Base-by-base conservation (phyloP, 495 filamentous ascomycete species). In the Pyrenula aspistea region DNA sequence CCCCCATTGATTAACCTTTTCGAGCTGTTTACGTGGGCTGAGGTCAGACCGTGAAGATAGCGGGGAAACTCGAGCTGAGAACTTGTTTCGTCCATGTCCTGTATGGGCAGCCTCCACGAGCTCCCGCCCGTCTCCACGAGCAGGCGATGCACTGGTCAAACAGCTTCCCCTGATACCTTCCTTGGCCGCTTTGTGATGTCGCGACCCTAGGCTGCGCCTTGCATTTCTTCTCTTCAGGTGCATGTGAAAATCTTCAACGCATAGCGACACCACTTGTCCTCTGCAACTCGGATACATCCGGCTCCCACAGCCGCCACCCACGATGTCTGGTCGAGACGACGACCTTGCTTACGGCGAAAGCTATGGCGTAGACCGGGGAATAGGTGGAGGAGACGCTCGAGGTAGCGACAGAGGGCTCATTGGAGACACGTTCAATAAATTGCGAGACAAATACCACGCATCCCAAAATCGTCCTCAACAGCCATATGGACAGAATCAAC, bases 331-430 rank as follows among this genome's bases (percentile, higher is more conserved):
- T 21, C 62, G 63, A 25, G 73, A 81, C 60, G 77, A 82, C 59
- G 62, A 63, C 20, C 61, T 83, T 64, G 80, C 79, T 51, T 83
- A 83, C 62, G 80, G 80, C 64, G 72, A 75, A 19, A 79, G 80
- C 56, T 71, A 79, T 59, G 62, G 57, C 24, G 63, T 66, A 24
- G 59, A 57, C n/a, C 56, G 64, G 25, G 55, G 65, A 53, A 60
- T 65, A 23, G 65, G 69, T 20, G 60, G 65, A 49, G 53, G 56
- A 47, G 66, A 59, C 2, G 8, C 50, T 49, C 57, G 61, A 57
- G 75, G 74, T 24, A 65, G 66, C 42, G 69, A 76, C 22, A 64
- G 78, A 47, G 77, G 79, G n/a, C 65, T 83, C 20, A 68, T 79
- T 24, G 73, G 78, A 25, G 79, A 81, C 57, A 73, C 79, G 54